Conservation (phyloP, 2,329 filamentous ascomycete genomes). For the Chaetomiaceae sp. region DNA sequence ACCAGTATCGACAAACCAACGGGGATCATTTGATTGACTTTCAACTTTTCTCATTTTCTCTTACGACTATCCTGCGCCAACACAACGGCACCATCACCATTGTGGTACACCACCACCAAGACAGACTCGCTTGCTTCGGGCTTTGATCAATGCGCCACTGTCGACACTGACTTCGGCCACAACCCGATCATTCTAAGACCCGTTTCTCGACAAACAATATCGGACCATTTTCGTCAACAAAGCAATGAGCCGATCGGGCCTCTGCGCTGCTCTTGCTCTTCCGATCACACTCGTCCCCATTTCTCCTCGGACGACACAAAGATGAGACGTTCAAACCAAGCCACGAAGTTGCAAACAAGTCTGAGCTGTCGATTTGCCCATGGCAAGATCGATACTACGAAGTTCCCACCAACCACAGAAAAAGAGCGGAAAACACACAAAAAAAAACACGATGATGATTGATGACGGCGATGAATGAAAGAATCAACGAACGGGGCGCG, state of each 20-base stretch:
- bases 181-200: background rate
- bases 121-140: constrained; percentile 10
- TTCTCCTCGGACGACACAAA: constrained; percentile 1
- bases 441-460: background rate
- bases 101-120: constrained; percentile 8
- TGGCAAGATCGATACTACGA: background rate
- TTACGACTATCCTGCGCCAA: constrained; percentile 14
- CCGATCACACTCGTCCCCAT: background rate
- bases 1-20: background rate
- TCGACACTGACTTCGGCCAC: background rate
- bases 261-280: constrained; percentile 3
- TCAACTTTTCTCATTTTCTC: background rate
- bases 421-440: background rate
- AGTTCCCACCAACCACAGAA: background rate
- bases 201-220: constrained; percentile 3
- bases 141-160: background rate
- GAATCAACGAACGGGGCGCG: background rate
- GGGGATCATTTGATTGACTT: background rate
- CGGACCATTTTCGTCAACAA: background rate
- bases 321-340: constrained; percentile 4
- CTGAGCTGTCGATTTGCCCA: background rate
- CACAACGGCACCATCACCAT: constrained; percentile 17
- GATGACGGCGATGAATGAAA: constrained; percentile 6
- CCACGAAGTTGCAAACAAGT: background rate
- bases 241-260: background rate